Conservation (phyloP, 441 rosid genomes). For the Bocquillonia castaneifolia region DNA sequence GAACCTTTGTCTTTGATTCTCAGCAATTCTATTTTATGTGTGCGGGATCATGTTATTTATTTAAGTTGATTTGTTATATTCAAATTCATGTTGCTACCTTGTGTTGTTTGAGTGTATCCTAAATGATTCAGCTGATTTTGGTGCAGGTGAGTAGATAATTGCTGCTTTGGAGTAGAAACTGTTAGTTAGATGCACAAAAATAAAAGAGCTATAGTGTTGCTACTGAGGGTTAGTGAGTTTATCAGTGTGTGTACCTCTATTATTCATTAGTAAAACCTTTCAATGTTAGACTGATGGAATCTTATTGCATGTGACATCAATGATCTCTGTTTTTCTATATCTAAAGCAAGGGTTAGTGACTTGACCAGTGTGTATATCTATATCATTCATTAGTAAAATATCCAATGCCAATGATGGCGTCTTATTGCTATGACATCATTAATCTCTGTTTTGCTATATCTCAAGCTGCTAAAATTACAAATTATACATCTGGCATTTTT, state of each 20-base stretch:
- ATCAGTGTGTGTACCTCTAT: neutral
- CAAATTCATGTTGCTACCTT: neutral
- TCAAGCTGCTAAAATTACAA: neutral
- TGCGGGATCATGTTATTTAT: neutral
- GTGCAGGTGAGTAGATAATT: constrained; percentile 1
- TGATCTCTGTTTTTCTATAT: no score
- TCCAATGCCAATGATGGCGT: neutral
- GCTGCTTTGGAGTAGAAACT: constrained; percentile 3
- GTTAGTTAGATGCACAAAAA: neutral
- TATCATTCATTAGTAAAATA: neutral
- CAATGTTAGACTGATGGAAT: neutral
- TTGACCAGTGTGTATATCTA: neutral
- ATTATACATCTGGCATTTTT: neutral
- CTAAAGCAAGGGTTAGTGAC: neutral
- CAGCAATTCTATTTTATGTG: constrained; percentile 3
- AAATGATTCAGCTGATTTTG: constrained; percentile 9
- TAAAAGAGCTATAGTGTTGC: neutral
- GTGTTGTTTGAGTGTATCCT: constrained; percentile 1
- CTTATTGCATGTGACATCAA: neutral
- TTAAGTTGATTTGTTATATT: neutral
- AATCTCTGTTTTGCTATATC: constrained; percentile 1
- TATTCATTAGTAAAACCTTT: neutral
- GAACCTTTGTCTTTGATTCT: constrained; percentile 5
- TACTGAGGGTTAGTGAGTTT: constrained; percentile 3
- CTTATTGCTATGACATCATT: neutral